Conservation (phyloP, 2,329 filamentous ascomycete genomes). For the Verticillium longisporum region DNA sequence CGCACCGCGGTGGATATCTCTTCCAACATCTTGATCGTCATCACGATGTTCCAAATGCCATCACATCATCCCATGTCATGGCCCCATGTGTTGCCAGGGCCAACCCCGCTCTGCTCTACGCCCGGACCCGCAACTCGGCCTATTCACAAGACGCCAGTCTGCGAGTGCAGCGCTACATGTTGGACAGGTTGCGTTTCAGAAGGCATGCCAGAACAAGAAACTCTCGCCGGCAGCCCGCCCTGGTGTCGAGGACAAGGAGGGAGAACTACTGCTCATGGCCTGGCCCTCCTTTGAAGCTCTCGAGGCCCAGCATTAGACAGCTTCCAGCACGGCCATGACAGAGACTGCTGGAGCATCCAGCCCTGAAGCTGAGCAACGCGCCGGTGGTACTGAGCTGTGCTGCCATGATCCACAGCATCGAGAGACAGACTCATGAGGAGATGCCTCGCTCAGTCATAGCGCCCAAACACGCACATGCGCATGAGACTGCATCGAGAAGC, state of each 20-base stretch:
- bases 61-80: background rate
- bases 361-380: background rate
- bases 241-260: too few species aligned
- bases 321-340: background rate
- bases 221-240: background rate
- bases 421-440: background rate
- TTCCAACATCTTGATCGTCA: background rate
- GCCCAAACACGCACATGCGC: background rate
- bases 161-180: background rate
- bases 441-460: background rate
- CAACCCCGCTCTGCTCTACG: background rate
- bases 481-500: background rate
- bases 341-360: background rate
- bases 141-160: background rate
- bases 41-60: background rate
- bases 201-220: background rate
- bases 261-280: background rate
- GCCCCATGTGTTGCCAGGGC: background rate
- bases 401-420: background rate
- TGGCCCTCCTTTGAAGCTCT: background rate
- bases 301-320: too few species aligned
- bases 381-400: background rate
- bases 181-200: background rate
- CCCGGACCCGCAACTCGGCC: background rate
- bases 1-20: background rate